Base-by-base conservation (phyloP, 2,329 filamentous ascomycete genomes). In the Diaporthe amygdali region DNA sequence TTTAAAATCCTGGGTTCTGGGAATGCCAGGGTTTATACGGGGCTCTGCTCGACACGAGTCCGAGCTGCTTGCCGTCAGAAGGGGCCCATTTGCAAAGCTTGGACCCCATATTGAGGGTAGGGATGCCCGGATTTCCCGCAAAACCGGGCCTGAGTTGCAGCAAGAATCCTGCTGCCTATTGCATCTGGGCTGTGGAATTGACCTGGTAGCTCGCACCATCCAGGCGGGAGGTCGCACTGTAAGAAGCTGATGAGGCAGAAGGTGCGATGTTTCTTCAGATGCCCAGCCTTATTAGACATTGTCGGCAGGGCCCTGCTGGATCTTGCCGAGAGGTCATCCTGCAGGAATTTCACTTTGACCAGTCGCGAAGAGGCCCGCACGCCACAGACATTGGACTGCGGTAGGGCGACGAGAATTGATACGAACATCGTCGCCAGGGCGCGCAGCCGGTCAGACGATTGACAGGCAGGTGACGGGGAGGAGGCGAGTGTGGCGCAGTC, bases 241-340 rank as follows among this genome's bases (percentile, higher is more conserved):
- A n/a, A 49, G n/a, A 46, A 25, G 30, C 8, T 44, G 30, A 37
- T 49, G 59, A 64, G 59, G 59, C 59, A 49, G 12, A 9, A 49
- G 44, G 44, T 25, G 59, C 59, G n/a, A 49, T 64, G 59, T 64
- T 64, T 64, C 44, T 49, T 64, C 59, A 64, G 59, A 64, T 37
- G 59, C 59, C 59, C 59, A 64, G 59, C 59, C 30, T 49, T 49
- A 25, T 25, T 47, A 46, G 56, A 44, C 59, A n/a, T 37, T 30
- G 46, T 64, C 44, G 59, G 59, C 59, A 64, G 44, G 44, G 59
- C 41, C 59, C 59, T 8, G 34, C 59, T 64, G 44, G 59, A 47
- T 49, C 59, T 44, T 49, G 30, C 41, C 59, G 44, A 64, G 30
- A 27, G 25, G 30, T 14, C 44, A 22, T 49, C 30, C 30, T 49